Evolutionary conservation across 805 yeast genomes (phyloP), one percentile per base, ranked within the genome.

Genomic region (Candida broadrunensis): DNA sequence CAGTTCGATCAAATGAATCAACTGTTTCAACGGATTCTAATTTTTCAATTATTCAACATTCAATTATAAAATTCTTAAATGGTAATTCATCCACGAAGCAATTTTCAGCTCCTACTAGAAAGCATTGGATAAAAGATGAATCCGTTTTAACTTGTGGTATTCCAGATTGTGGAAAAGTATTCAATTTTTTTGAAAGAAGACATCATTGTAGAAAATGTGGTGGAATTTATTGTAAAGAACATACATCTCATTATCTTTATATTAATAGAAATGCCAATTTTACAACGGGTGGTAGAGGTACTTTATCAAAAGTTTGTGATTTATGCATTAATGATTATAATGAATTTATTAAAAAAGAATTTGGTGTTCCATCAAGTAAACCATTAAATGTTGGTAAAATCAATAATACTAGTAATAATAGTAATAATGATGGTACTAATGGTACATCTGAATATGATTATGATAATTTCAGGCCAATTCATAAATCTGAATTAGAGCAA

Each of bases 121-220:
- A 63, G 7, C 91, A 85, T 54, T 85, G 93, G 93, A 70, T 82
- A 38, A 80, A 87, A 19, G 96, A 91, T 61, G 75, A 75, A 35
- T 58, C 77, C 16, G 78, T 85, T 27, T 60, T 70, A 36, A 71
- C 75, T 37, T 91, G 98, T 60, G 73, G 77, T 12, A 72, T 75
- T 18, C 46, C 55, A 4, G 6, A 43, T 19, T 91, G 98, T 63
- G 67, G 73, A 38, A 78, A 75, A 52, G 56, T 70, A 14, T 90
- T 91, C 65, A 83, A 89, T 27, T 81, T 82, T 51, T 84, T 81
- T 68, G 96, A 77, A 58, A 77, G 90, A 51, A 74, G 82, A 47
- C 95, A 86, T 56, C 95, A 86, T 65, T 86, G 95, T 58, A 76
- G 95, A 39, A 82, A 83, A 56, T 86, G 95, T 60, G 95, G 95